Percentiles rank a stretch among this genome's conserved stretches.
Evolutionary conservation across 371 early-diverging fungal genomes (phyloP).

Genomic region (Mucor mucedo): DNA sequence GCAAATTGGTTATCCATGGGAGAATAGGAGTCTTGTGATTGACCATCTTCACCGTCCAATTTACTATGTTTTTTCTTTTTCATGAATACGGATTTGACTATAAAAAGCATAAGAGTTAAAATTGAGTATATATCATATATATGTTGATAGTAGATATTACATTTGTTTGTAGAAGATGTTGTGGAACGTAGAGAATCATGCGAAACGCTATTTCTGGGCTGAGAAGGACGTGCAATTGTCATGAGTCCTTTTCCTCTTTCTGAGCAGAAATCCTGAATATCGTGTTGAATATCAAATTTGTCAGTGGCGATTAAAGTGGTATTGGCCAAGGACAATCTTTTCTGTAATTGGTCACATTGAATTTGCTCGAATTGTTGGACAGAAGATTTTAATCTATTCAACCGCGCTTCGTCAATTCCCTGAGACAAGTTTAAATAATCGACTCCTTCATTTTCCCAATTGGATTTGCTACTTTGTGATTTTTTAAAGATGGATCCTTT

Average conservation of each 20-base stretch:
- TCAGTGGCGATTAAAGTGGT: constrained; percentile 5
- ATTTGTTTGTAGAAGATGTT: constrained; percentile 12
- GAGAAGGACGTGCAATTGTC: not conserved
- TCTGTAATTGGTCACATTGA: constrained; percentile 53
- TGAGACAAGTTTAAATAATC: constrained; percentile 40
- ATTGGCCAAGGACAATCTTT: constrained; percentile 12
- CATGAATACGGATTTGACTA: constrained; percentile 21
- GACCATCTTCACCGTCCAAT: not conserved
- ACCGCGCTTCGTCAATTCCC: constrained; percentile 54
- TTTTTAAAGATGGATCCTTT: constrained; percentile 24
- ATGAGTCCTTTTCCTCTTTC: constrained; percentile 17
- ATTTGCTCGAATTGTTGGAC: constrained; percentile 53
- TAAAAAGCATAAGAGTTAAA: not conserved
- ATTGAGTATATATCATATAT: not conserved
- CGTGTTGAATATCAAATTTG: constrained; percentile 17
- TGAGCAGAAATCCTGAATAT: constrained; percentile 23
- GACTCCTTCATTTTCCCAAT: constrained; percentile 19
- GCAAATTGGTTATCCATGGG: not conserved
- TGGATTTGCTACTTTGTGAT: constrained; percentile 12
- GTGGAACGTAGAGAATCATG: constrained; percentile 21
- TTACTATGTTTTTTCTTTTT: constrained; percentile 22
- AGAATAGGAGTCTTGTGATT: too few relatives aligned
- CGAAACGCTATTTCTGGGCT: not conserved
- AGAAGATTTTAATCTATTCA: constrained; percentile 39
- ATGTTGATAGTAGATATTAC: constrained; percentile 1